Conservation (phyloP, 345 rosid species). For the Gossypium mustelinum region DNA sequence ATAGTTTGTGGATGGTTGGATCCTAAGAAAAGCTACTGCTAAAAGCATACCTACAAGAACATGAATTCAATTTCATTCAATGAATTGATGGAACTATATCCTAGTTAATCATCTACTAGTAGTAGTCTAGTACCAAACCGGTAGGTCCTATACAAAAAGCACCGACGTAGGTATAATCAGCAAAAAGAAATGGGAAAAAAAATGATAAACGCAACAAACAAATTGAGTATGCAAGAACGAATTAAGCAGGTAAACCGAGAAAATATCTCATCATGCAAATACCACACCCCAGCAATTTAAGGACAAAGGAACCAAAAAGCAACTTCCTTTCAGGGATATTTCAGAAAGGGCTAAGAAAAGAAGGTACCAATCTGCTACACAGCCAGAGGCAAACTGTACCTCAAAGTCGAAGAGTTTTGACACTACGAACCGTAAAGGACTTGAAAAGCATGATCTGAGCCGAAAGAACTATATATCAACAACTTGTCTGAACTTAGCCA, state of each 20-base stretch:
- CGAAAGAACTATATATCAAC: constrained; percentile 8
- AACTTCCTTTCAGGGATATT: not conserved
- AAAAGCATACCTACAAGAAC: no score
- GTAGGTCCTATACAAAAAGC: not conserved
- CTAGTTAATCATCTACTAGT: no score
- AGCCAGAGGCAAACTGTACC: not conserved
- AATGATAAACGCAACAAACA: not conserved
- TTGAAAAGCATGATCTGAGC: not conserved
- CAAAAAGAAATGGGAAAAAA: not conserved
- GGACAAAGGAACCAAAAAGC: not conserved
- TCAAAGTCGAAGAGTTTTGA: not conserved
- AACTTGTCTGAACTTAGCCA: not conserved
- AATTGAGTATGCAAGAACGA: not conserved
- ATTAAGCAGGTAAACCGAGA: not conserved
- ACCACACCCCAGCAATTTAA: not conserved
- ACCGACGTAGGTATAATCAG: not conserved
- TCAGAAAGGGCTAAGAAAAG: constrained; percentile 2
- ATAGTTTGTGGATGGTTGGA: no score
- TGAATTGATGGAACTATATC: no score
- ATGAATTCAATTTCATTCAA: no score
- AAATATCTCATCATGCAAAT: not conserved
- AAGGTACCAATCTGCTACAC: not conserved
- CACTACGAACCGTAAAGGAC: not conserved
- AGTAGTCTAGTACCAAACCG: not conserved
- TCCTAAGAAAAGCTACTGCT: no score